Evolutionary conservation across 2,329 filamentous ascomycete species (phyloP).

Genomic region (Aureobasidium melanogenum): DNA sequence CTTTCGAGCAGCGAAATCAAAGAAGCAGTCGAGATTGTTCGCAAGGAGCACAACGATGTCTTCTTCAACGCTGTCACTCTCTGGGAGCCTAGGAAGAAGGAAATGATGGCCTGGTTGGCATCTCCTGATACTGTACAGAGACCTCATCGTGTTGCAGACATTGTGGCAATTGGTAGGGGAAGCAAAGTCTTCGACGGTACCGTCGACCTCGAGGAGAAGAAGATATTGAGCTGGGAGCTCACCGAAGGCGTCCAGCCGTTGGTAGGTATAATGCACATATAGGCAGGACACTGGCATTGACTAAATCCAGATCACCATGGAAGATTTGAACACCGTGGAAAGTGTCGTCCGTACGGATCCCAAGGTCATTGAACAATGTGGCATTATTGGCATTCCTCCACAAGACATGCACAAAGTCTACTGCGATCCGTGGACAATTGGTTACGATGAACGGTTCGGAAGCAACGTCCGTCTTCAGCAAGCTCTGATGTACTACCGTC

Average conservation of each 20-base stretch:
- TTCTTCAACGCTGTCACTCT: conserved; percentile 82
- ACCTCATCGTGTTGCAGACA: conserved; percentile 66
- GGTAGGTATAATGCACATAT: conserved; percentile 11
- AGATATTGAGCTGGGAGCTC: conserved; percentile 65
- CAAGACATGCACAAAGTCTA: conserved; percentile 93
- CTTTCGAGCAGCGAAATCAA: conserved; percentile 66
- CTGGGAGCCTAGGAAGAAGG: conserved; percentile 74
- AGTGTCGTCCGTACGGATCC: conserved; percentile 65
- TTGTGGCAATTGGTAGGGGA: conserved; percentile 70
- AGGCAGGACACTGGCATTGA: background rate
- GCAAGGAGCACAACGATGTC: conserved; percentile 59
- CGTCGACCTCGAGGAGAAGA: conserved; percentile 59
- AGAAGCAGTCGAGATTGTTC: conserved; percentile 57
- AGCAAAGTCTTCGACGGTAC: conserved; percentile 77
- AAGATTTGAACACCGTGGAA: conserved; percentile 78
- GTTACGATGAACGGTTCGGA: conserved; percentile 84
- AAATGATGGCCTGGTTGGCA: conserved; percentile 73
- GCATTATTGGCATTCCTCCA: conserved; percentile 67
- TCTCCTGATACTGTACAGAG: conserved; percentile 51
- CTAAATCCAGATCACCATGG: conserved; percentile 62
- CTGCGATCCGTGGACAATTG: conserved; percentile 94
- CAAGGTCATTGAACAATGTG: conserved; percentile 84
- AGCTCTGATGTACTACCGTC: conserved; percentile 91
- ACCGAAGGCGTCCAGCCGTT: conserved; percentile 73
- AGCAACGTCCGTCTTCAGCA: conserved; percentile 73